phyloP scores from a whole-genome alignment of 176 grass and related monocot genomes.

The Paspalum vaginatum region DNA sequence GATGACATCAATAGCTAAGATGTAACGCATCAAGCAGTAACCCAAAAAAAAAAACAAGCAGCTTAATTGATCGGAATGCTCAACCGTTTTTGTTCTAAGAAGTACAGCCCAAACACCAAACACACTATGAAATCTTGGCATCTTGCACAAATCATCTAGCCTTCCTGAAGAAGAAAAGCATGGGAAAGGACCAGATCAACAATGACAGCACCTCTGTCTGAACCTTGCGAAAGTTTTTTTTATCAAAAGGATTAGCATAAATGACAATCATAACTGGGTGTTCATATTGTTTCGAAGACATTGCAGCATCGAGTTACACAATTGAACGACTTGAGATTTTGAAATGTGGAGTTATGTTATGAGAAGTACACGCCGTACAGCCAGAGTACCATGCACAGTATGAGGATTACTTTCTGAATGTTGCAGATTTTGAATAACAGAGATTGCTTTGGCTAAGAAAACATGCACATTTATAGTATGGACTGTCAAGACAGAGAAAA shows the following conservation, averaged over 20 bases:
- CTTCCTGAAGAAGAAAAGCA: slow-evolving; percentile 18
- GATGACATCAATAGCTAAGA: not conserved
- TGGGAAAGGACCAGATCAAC: not conserved
- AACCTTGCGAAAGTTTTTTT: slow-evolving; percentile 13
- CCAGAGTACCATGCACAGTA: not conserved
- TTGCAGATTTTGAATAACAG: not conserved
- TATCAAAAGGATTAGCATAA: slow-evolving; percentile 1
- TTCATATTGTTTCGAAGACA: slow-evolving; percentile 6
- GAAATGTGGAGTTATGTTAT: slow-evolving; percentile 11
- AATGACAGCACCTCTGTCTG: slow-evolving; percentile 3
- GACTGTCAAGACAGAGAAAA: slow-evolving; percentile 19
- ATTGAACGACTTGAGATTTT: not conserved
- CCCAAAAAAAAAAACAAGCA: not conserved
- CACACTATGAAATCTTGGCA: not conserved
- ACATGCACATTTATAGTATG: not conserved
- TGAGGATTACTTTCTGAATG: not conserved
- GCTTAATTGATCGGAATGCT: slow-evolving; percentile 1
- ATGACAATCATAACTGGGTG: not conserved
- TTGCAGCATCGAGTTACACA: not conserved
- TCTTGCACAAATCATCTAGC: not conserved
- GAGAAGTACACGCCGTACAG: slow-evolving; percentile 5
- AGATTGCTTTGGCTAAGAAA: slow-evolving; percentile 7
- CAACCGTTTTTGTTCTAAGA: not conserved
- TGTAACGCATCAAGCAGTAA: not conserved
- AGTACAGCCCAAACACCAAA: not conserved